These are phyloP conservation scores for Hanseniaspora occidentalis DNA, from an alignment of 805 yeast species.

Conservation along the genomic window DNA sequence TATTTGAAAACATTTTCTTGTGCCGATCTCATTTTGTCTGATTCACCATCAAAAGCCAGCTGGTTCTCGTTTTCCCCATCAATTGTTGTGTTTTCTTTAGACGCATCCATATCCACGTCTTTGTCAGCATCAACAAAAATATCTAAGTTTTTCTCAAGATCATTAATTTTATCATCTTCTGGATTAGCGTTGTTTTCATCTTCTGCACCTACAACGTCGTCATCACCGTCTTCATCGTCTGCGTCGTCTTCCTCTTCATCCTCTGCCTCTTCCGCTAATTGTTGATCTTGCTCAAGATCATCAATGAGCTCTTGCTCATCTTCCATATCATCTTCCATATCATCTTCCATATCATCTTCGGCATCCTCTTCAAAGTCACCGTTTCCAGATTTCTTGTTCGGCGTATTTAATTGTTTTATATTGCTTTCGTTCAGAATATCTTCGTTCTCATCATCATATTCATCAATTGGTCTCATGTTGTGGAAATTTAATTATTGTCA, in stretches of 20 bases:
- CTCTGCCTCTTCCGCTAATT: constrained; percentile 14
- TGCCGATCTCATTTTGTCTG: too few relatives aligned
- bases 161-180: constrained; percentile 19
- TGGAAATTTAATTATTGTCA: too few relatives aligned
- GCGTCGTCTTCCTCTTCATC: constrained; percentile 15
- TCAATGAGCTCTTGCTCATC: constrained; percentile 15
- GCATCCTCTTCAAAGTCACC: constrained; percentile 21
- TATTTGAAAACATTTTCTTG: constrained; percentile 19
- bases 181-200: constrained; percentile 12
- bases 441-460: constrained; percentile 21
- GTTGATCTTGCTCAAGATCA: constrained; percentile 8
- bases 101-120: constrained; percentile 2
- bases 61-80: too few relatives aligned
- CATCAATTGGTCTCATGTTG: constrained; percentile 3
- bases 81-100: constrained; percentile 8
- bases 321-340: constrained; percentile 14
- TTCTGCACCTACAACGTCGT: constrained; percentile 10
- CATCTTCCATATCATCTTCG: constrained; percentile 16
- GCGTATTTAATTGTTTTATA: constrained; percentile 15
- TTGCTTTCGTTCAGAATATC: constrained; percentile 20
- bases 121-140: constrained; percentile 7
- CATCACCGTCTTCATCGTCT: constrained; percentile 14
- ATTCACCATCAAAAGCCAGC: too few relatives aligned
- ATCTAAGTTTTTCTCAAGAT: constrained; percentile 11
- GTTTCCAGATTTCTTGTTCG: constrained; percentile 11